Conservation (phyloP, 2,329 filamentous ascomycete genomes). For the Botryotinia narcissicola region DNA sequence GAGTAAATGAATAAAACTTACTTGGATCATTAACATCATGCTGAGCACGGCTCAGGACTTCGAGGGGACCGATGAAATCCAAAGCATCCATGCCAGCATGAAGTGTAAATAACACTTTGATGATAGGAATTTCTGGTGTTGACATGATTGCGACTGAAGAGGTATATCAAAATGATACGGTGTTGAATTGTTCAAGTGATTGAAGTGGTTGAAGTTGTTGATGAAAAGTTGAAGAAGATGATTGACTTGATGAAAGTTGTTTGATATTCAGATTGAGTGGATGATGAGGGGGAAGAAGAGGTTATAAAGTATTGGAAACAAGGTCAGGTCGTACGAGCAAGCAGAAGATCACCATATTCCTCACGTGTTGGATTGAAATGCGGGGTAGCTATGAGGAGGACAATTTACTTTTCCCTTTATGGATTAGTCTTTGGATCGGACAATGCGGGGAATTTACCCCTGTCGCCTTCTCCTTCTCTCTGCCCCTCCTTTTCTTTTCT, state of each 20-base stretch:
- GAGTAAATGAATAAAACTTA: conserved; percentile 38
- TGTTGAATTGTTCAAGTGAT: background rate
- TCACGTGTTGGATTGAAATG: conserved; percentile 21
- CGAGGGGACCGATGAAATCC: conserved; percentile 56
- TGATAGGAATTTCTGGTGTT: conserved; percentile 38
- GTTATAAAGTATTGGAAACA: background rate
- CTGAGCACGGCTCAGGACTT: conserved; percentile 53
- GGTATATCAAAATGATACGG: background rate
- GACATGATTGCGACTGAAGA: conserved; percentile 35
- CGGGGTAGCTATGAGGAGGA: conserved; percentile 17
- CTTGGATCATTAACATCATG: conserved; percentile 52
- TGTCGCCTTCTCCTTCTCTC: background rate
- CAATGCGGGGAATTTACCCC: conserved; percentile 9
- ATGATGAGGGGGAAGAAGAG: background rate
- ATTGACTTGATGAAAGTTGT: background rate
- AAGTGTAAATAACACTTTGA: conserved; percentile 60
- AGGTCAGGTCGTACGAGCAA: conserved; percentile 14
- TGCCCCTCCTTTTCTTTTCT: background rate
- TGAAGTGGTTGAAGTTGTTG: background rate
- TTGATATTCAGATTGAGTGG: background rate
- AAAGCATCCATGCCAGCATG: conserved; percentile 54
- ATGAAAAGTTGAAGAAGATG: background rate
- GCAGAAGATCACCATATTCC: conserved; percentile 12
- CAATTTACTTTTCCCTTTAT: background rate
- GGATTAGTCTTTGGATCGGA: background rate